Conservation (phyloP, 2,329 filamentous ascomycete species). For the Xylaria multiplex region DNA sequence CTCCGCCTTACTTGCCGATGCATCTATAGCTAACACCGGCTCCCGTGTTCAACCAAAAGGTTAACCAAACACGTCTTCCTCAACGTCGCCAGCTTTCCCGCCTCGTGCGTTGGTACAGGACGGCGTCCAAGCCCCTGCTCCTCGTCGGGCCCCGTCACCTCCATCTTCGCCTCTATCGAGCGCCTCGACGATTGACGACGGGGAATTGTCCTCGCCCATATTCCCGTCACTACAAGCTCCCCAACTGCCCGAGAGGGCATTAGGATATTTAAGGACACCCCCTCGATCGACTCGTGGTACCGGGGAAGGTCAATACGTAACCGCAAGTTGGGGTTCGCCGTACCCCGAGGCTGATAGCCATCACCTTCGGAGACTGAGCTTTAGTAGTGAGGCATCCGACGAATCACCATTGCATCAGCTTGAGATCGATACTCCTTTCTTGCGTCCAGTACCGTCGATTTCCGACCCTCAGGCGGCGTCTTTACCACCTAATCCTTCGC, state of each 20-base stretch:
- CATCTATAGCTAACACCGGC: conserved; percentile 32
- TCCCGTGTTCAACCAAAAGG: conserved; percentile 44
- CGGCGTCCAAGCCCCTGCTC: conserved; percentile 55
- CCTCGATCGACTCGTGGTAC: conserved; percentile 49
- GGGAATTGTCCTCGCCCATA: conserved; percentile 63
- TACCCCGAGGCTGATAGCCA: conserved; percentile 74
- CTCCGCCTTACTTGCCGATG: conserved; percentile 24
- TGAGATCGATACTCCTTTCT: conserved; percentile 69
- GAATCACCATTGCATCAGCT: conserved; percentile 70
- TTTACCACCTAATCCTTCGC: conserved; percentile 49
- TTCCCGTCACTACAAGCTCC: conserved; percentile 69
- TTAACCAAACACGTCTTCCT: conserved; percentile 66
- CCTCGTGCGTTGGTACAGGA: conserved; percentile 72
- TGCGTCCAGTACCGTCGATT: conserved; percentile 64
- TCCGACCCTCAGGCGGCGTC: conserved; percentile 50
- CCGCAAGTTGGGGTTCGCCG: conserved; percentile 91
- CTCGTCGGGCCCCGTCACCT: conserved; percentile 53
- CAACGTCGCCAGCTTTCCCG: conserved; percentile 58
- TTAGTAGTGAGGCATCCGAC: conserved; percentile 68
- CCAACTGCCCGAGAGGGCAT: conserved; percentile 65
- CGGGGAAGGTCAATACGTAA: conserved; percentile 63
- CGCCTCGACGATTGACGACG: conserved; percentile 68
- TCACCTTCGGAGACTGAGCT: conserved; percentile 61
- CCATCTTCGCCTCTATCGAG: conserved; percentile 69
- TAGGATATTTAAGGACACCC: conserved; percentile 63